Percentiles rank a stretch among this genome's conserved stretches.
These are phyloP conservation scores for Penstemon newberryi DNA, from an alignment of 257 asterid species.

Conservation along the genomic window DNA sequence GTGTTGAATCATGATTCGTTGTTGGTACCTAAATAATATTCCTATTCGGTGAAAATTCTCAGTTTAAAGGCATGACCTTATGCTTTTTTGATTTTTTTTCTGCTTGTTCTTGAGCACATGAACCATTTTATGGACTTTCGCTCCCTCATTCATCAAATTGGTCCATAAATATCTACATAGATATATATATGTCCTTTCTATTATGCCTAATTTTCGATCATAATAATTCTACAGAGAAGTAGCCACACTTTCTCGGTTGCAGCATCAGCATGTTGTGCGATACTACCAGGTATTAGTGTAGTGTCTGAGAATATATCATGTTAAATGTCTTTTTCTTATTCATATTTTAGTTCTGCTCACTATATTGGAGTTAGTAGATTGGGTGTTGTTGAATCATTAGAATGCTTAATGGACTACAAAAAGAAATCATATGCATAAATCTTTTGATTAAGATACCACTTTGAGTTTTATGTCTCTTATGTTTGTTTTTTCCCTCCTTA, in stretches of 20 bases:
- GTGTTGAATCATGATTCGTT: background rate
- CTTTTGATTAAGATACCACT: constrained; percentile 1
- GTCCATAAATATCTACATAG: background rate
- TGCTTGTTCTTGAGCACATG: background rate
- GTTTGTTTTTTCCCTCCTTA: constrained; percentile 21
- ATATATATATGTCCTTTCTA: constrained; percentile 8
- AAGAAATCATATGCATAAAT: constrained; percentile 15
- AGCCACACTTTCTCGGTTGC: constrained; percentile 91
- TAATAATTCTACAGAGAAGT: constrained; percentile 68
- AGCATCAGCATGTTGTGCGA: constrained; percentile 96
- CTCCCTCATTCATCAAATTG: background rate
- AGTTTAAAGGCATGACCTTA: background rate
- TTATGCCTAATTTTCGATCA: constrained; percentile 8
- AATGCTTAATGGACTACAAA: constrained; percentile 8
- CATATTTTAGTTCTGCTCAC: constrained; percentile 10
- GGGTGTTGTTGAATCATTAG: constrained; percentile 14
- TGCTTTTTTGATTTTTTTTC: background rate
- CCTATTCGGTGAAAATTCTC: background rate
- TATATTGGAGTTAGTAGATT: constrained; percentile 19
- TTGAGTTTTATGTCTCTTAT: constrained; percentile 21
- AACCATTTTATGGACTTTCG: background rate
- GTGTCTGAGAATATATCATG: constrained; percentile 13
- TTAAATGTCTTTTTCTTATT: constrained; percentile 12
- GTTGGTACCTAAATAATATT: background rate
- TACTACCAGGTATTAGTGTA: constrained; percentile 77